Evolutionary conservation across 225 moss, liverwort and hornwort species (phyloP).

Genomic region (Bryoerythrophyllum caledonicum): DNA sequence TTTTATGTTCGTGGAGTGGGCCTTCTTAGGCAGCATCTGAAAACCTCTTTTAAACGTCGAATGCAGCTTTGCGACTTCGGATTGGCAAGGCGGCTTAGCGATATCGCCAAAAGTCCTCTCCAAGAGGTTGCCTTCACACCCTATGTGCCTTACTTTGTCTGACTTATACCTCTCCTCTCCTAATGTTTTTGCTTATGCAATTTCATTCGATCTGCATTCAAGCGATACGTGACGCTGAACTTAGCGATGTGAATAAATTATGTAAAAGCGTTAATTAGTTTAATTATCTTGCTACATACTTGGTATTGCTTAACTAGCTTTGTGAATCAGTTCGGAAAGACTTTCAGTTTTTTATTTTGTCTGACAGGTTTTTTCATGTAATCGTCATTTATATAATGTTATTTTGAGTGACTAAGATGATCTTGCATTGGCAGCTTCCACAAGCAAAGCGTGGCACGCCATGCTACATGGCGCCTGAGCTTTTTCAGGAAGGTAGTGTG

Average conservation of each 20-base stretch:
- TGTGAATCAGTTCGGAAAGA: too few relatives aligned
- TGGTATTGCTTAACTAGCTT: too few relatives aligned
- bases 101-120: conserved; percentile 75
- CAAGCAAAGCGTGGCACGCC: conserved; percentile 89
- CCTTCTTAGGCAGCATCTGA: background rate
- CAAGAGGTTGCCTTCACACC: conserved; percentile 53
- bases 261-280: too few relatives aligned
- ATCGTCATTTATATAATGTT: background rate
- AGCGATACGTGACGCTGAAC: too few relatives aligned
- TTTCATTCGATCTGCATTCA: too few relatives aligned
- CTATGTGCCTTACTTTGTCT: conserved; percentile 1
- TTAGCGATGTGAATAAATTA: too few relatives aligned
- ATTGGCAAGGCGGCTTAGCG: conserved; percentile 75
- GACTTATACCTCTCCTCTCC: background rate
- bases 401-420: background rate
- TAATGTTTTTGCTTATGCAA: too few relatives aligned
- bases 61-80: conserved; percentile 81
- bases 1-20: background rate
- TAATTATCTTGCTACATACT: too few relatives aligned
- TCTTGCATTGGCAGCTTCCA: conserved; percentile 57
- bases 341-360: too few relatives aligned
- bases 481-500: conserved; percentile 86
- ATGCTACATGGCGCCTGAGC: conserved; percentile 88
- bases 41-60: background rate
- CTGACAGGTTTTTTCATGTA: background rate